These are phyloP conservation scores for Naganishia vaughanmartiniae DNA, from an alignment of 768 basidiomycete species.

Conservation along the genomic window DNA sequence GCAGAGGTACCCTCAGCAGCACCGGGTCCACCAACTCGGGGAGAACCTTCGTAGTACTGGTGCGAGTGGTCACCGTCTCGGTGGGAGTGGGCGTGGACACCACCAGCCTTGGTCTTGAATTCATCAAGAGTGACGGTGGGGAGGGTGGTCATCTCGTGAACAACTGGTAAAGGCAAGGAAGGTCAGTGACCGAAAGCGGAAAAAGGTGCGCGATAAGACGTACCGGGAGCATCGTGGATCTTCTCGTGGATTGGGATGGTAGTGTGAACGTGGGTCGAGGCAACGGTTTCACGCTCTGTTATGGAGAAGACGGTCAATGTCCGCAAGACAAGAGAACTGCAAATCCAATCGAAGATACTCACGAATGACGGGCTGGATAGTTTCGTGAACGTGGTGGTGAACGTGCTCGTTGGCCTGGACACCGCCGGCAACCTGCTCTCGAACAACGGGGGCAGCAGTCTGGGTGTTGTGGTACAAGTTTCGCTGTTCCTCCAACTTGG, in stretches of 20 bases:
- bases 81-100: slow-evolving; percentile 41
- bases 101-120: slow-evolving; percentile 46
- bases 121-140: slow-evolving; percentile 39
- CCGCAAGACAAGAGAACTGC: background rate
- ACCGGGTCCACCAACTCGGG: slow-evolving; percentile 27
- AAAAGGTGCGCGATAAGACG: slow-evolving; percentile 41
- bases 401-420: slow-evolving; percentile 51
- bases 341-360: background rate
- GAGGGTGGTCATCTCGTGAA: slow-evolving; percentile 51
- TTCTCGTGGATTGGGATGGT: slow-evolving; percentile 52
- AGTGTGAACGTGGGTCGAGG: slow-evolving; percentile 52
- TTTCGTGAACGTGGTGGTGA: slow-evolving; percentile 52
- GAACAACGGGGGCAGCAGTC: slow-evolving; percentile 39
- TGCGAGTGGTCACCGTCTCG: slow-evolving; percentile 46
- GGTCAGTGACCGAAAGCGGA: background rate
- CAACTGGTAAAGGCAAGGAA: slow-evolving; percentile 42
- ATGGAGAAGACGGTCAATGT: too few relatives aligned
- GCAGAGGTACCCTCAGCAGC: slow-evolving; percentile 19
- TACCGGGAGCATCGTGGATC: slow-evolving; percentile 50
- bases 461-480: slow-evolving; percentile 43
- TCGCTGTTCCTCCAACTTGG: slow-evolving; percentile 49
- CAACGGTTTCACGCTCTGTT: slow-evolving; percentile 50
- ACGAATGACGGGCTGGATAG: slow-evolving; percentile 51
- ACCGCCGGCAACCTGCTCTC: slow-evolving; percentile 32
- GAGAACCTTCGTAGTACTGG: slow-evolving; percentile 49